phyloP scores from a whole-genome alignment of 345 rosid species.

The Salix koriyanagi region DNA sequence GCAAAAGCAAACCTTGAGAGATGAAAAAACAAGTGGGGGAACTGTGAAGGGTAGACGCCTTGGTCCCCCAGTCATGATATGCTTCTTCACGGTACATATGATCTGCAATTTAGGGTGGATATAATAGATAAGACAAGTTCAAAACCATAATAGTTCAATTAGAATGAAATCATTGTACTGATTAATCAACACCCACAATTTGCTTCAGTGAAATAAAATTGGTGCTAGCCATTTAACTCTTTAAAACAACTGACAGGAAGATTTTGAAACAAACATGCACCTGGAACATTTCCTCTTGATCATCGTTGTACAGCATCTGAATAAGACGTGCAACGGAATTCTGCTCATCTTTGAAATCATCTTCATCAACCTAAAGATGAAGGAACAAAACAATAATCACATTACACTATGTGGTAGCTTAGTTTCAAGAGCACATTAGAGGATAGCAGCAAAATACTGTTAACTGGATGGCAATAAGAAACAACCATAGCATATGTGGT shows the following conservation, averaged over 20 bases:
- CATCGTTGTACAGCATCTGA: slow-evolving; percentile 84
- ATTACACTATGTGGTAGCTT: too few relatives aligned
- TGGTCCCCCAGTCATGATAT: slow-evolving; percentile 87
- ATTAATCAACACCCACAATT: background rate
- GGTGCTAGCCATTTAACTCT: background rate
- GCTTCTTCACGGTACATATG: slow-evolving; percentile 68
- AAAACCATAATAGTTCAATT: background rate
- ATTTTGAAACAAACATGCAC: slow-evolving; percentile 34
- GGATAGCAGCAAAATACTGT: background rate
- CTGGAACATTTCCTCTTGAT: slow-evolving; percentile 95
- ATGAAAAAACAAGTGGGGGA: slow-evolving; percentile 88
- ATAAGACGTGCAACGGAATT: slow-evolving; percentile 93
- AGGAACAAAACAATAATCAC: background rate
- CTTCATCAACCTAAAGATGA: slow-evolving; percentile 67
- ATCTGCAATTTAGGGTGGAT: slow-evolving; percentile 53
- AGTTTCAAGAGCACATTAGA: background rate
- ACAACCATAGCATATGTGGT: background rate
- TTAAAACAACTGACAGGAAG: background rate
- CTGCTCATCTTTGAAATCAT: slow-evolving; percentile 96
- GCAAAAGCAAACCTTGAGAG: slow-evolving; percentile 66
- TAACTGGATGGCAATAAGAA: background rate
- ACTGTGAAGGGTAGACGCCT: slow-evolving; percentile 82
- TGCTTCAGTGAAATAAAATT: too few relatives aligned
- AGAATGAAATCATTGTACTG: background rate
- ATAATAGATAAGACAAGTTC: background rate